Conservation (phyloP, 176 grass and related monocot species). For the Musa schizocarpa region DNA sequence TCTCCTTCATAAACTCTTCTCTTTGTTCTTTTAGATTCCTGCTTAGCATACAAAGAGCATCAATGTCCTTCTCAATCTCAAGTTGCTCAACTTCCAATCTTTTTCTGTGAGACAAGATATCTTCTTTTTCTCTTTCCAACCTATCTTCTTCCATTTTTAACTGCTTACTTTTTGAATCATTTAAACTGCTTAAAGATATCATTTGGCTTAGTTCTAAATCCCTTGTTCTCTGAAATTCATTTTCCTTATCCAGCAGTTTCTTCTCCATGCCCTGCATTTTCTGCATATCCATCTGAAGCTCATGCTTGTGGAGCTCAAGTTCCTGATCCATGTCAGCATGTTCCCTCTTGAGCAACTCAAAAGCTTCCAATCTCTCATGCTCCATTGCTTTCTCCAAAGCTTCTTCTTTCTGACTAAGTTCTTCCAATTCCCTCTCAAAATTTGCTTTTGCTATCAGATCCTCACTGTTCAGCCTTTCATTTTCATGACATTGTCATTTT, state of each 20-base stretch:
- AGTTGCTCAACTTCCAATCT: slow-evolving; percentile 52
- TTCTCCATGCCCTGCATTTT: slow-evolving; percentile 51
- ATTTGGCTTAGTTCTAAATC: slow-evolving; percentile 60
- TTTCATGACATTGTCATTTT: no score
- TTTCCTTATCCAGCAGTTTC: slow-evolving; percentile 51
- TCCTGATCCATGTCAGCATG: slow-evolving; percentile 45
- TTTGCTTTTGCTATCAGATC: no score
- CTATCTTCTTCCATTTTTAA: slow-evolving; percentile 45
- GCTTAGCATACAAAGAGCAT: slow-evolving; percentile 52
- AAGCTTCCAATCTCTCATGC: no score
- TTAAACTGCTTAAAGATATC: slow-evolving; percentile 41
- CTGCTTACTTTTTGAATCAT: slow-evolving; percentile 67
- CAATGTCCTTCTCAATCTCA: slow-evolving; percentile 72
- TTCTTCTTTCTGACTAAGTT: no score
- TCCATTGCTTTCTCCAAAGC: no score
- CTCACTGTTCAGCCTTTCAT: no score
- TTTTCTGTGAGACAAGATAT: slow-evolving; percentile 34
- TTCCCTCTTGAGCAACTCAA: not conserved
- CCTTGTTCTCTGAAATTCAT: slow-evolving; percentile 48
- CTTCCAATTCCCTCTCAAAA: no score
- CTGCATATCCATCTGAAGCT: slow-evolving; percentile 71
- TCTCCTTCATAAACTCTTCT: slow-evolving; percentile 63
- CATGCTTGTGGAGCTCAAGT: slow-evolving; percentile 47
- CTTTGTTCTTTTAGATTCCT: slow-evolving; percentile 51
- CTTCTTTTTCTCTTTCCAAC: slow-evolving; percentile 45